These are phyloP conservation scores for Anthostomella pinea DNA, from an alignment of 2,329 filamentous ascomycete species.

Conservation along the genomic window DNA sequence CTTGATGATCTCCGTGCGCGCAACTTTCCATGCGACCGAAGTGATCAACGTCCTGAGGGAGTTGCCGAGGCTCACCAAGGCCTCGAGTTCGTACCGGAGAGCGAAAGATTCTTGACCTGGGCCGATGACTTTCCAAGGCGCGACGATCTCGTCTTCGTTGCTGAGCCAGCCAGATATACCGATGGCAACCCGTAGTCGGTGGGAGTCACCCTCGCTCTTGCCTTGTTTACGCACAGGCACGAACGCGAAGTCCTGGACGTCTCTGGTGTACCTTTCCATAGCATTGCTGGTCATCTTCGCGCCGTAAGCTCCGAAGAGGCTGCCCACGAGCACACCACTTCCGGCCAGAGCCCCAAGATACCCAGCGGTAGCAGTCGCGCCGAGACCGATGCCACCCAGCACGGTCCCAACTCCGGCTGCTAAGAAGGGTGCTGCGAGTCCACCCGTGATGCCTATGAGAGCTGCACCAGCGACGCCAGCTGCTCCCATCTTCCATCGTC, in stretches of 20 bases:
- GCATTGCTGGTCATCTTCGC: conserved; percentile 79
- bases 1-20: conserved; percentile 51
- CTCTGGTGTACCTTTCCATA: conserved; percentile 80
- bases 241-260: conserved; percentile 88
- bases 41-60: conserved; percentile 76
- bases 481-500: conserved; percentile 69
- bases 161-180: conserved; percentile 81
- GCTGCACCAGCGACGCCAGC: conserved; percentile 45
- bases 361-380: conserved; percentile 74
- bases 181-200: conserved; percentile 74
- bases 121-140: conserved; percentile 76
- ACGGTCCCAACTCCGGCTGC: conserved; percentile 78
- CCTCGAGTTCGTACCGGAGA: conserved; percentile 77
- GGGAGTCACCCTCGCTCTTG: conserved; percentile 46
- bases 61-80: conserved; percentile 74
- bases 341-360: conserved; percentile 79
- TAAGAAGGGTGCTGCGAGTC: conserved; percentile 74
- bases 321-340: conserved; percentile 74
- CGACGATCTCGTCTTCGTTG: conserved; percentile 66
- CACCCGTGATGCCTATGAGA: conserved; percentile 70
- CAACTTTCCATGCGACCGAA: conserved; percentile 77
- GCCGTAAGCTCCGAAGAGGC: conserved; percentile 85
- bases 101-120: conserved; percentile 72
- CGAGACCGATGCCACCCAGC: conserved; percentile 74
- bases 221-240: conserved; percentile 60